Evolutionary conservation across 495 filamentous ascomycete species (phyloP).

Genomic region (Sabuloglossum arenarium): DNA sequence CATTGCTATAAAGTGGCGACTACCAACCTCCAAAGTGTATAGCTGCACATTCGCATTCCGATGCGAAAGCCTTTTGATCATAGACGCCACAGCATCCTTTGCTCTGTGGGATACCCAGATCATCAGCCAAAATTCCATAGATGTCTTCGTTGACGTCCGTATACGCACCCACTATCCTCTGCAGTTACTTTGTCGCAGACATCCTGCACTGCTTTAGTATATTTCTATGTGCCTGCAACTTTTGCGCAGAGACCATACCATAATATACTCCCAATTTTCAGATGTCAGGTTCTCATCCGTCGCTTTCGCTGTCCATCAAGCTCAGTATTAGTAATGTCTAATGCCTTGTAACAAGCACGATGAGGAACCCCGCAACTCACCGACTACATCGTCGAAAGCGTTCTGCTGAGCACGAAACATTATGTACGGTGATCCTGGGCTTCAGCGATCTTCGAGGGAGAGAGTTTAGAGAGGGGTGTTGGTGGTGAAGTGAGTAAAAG

Average conservation of each 20-base stretch:
- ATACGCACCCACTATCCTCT: conserved; percentile 36
- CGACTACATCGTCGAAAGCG: conserved; percentile 62
- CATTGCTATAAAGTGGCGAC: conserved; percentile 7
- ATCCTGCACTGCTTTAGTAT: conserved; percentile 29
- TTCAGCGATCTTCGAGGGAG: neutral
- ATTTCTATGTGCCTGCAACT: neutral
- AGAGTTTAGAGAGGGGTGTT: neutral
- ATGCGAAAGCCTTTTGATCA: conserved; percentile 93
- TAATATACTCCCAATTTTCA: conserved; percentile 97
- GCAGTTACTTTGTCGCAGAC: conserved; percentile 78
- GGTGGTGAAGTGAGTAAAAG: neutral
- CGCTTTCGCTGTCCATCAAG: conserved; percentile 55
- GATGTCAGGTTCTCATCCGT: conserved; percentile 96
- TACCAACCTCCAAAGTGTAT: conserved; percentile 76
- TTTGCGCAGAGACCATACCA: conserved; percentile 26
- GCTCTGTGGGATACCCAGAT: conserved; percentile 21
- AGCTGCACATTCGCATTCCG: conserved; percentile 98
- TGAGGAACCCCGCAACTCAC: conserved; percentile 25
- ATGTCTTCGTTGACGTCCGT: neutral
- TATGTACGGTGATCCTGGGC: neutral
- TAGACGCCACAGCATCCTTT: conserved; percentile 78
- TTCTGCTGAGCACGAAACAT: conserved; percentile 74
- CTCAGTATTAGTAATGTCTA: neutral
- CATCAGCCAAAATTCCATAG: neutral
- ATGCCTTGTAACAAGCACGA: neutral